Conservation (phyloP, 371 early-diverging fungal species). For the Saksenaea vasiformis region DNA sequence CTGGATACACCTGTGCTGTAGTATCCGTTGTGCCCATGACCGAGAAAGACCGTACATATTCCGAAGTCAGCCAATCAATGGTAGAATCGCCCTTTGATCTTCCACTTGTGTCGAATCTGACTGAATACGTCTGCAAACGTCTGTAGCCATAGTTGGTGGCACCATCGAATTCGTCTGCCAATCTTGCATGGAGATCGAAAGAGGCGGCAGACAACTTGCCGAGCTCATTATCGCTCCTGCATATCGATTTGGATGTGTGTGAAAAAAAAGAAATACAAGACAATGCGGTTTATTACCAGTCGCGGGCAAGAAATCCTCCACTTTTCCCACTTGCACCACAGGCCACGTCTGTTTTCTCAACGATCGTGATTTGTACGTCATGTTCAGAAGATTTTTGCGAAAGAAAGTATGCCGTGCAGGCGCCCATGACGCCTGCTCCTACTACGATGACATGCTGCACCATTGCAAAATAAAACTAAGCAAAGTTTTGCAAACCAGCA, state of each 20-base stretch:
- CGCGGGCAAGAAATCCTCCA: constrained; percentile 72
- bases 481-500: neutral
- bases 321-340: constrained; percentile 70
- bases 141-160: constrained; percentile 61
- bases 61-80: constrained; percentile 45
- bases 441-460: constrained; percentile 26
- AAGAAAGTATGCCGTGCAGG: constrained; percentile 64
- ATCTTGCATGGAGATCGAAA: constrained; percentile 61
- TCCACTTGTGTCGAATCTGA: constrained; percentile 19
- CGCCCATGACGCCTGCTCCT: constrained; percentile 68
- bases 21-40: constrained; percentile 49
- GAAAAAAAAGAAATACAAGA: neutral
- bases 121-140: constrained; percentile 52
- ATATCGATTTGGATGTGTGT: neutral
- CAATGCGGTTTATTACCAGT: constrained; percentile 41
- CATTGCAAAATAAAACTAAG: constrained; percentile 7
- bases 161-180: constrained; percentile 60
- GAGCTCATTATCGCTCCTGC: constrained; percentile 51
- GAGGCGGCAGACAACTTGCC: constrained; percentile 54
- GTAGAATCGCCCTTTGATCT: neutral
- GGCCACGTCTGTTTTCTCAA: constrained; percentile 65
- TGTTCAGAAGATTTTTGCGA: constrained; percentile 24
- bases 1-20: constrained; percentile 68
- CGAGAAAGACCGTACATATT: constrained; percentile 34
- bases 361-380: constrained; percentile 40